These are phyloP conservation scores for Scutellaria minor DNA, from an alignment of 257 asterid genomes.

Conservation along the genomic window DNA sequence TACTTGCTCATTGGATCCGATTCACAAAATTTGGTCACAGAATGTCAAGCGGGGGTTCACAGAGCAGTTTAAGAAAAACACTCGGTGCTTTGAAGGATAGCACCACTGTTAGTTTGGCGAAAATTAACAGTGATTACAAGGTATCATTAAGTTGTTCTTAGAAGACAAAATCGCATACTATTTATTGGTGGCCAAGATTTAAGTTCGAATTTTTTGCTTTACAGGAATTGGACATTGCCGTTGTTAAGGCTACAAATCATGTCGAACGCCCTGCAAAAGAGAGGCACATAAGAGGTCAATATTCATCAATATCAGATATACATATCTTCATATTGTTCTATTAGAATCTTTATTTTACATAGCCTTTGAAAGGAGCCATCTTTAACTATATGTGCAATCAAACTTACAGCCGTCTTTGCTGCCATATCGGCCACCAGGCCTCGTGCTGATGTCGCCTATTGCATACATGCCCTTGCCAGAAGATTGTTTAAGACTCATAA, in stretches of 20 bases:
- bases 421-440: slow-evolving; percentile 93
- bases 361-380: slow-evolving; percentile 27
- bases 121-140: slow-evolving; percentile 93
- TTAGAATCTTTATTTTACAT: slow-evolving; percentile 11
- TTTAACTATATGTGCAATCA: slow-evolving; percentile 31
- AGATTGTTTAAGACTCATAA: slow-evolving; percentile 89
- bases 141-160: slow-evolving; percentile 39
- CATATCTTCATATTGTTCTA: neutral
- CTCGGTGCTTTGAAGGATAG: slow-evolving; percentile 95
- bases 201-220: neutral
- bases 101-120: slow-evolving; percentile 95
- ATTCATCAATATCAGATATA: neutral
- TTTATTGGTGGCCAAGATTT: slow-evolving; percentile 18
- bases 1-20: slow-evolving; percentile 19
- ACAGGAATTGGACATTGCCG: slow-evolving; percentile 95
- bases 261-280: slow-evolving; percentile 97
- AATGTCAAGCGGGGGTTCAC: slow-evolving; percentile 89
- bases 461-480: slow-evolving; percentile 95
- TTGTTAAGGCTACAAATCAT: slow-evolving; percentile 98
- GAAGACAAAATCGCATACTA: slow-evolving; percentile 2
- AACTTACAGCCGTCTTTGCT: slow-evolving; percentile 79
- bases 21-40: slow-evolving; percentile 50
- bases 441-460: slow-evolving; percentile 97
- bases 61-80: slow-evolving; percentile 87
- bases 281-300: slow-evolving; percentile 83